Evolutionary conservation across 2,329 filamentous ascomycete genomes (phyloP), one percentile per base, ranked within the genome.

Genomic region (Monilinia fructigena): DNA sequence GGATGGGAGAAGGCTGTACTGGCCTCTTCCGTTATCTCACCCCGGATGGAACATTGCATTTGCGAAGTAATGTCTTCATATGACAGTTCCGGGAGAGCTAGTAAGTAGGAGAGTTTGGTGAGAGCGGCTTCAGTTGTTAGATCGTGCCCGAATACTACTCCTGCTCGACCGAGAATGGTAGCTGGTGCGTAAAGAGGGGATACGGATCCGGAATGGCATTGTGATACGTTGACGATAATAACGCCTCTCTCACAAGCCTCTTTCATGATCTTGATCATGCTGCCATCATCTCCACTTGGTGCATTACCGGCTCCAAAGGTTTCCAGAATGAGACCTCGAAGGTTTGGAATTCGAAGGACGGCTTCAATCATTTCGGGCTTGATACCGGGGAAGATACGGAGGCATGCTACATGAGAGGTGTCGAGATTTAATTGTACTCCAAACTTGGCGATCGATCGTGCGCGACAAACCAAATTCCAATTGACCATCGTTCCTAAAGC

Each of bases 271-370:
- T 84, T 83, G 47, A 84, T 87, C 76, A 91, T 81, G n/a, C 64
- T 69, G 8, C 73, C 74, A 56, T 85, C 84, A 69, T 85, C 86
- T 70, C 89, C 87, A 53, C 83, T 83, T 1, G 89, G 89, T 3
- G 88, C 86, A 75, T 91, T 91, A 16, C 89, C 89, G 2, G 88
- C 87, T 14, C 89, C 89, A 76, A 91, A 91, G 0, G 89, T 91
- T 76, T 91, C 88, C 40, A 91, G 79, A 2, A 91, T 84, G 28
- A 91, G 78, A 3, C 89, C 89, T 50, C 83, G 83, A n/a, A 91
- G 78, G 16, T 83, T 85, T 14, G 86, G 82, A 42, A 89, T 76
- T 42, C 81, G 81, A 59, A 91, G 77, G 3, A 91, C 88, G 1
- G 85, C 85, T 71, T 89, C 87, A 14, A 91, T 82, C 85, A 91